phyloP scores from a whole-genome alignment of 139 green algal species.

The Zygnema circumcarinatum region DNA sequence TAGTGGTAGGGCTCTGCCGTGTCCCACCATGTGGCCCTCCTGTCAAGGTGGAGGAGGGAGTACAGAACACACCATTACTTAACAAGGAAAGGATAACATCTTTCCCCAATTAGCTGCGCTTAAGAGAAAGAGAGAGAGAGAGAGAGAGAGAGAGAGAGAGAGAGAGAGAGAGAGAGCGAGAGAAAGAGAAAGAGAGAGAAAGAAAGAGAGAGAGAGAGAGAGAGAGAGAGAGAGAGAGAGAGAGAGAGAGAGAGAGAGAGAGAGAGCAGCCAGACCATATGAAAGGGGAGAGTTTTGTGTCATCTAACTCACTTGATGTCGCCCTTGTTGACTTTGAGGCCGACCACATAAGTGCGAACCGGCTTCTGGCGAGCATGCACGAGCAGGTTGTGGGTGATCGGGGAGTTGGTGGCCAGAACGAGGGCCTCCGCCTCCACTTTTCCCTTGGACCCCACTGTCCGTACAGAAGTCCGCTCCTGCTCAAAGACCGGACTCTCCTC shows the following conservation, averaged over 20 bases:
- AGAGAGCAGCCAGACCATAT: too few species aligned
- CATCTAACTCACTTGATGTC: slow-evolving; percentile 32
- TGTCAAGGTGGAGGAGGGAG: slow-evolving; percentile 20
- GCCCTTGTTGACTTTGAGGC: slow-evolving; percentile 60
- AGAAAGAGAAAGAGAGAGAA: too few species aligned
- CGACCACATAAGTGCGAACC: slow-evolving; percentile 69
- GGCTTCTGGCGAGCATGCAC: slow-evolving; percentile 72
- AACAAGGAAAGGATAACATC: neutral
- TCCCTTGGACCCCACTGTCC: slow-evolving; percentile 21
- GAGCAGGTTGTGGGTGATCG: slow-evolving; percentile 75
- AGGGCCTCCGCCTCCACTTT: slow-evolving; percentile 60
- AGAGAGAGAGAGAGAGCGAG: too few species aligned
- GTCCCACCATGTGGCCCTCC: slow-evolving; percentile 69
- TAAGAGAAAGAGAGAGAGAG: slow-evolving; percentile 10
- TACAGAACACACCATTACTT: neutral
- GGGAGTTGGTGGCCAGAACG: slow-evolving; percentile 75
- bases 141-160: too few species aligned
- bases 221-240: too few species aligned
- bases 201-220: too few species aligned
- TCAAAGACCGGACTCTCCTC: slow-evolving; percentile 65
- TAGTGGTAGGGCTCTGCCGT: slow-evolving; percentile 76
- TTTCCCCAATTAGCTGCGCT: neutral
- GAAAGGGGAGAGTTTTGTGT: too few species aligned
- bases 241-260: too few species aligned
- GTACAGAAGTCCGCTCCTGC: slow-evolving; percentile 11